phyloP scores from a whole-genome alignment of 2,329 filamentous ascomycete genomes.

The Penicillium psychrosexuale region DNA sequence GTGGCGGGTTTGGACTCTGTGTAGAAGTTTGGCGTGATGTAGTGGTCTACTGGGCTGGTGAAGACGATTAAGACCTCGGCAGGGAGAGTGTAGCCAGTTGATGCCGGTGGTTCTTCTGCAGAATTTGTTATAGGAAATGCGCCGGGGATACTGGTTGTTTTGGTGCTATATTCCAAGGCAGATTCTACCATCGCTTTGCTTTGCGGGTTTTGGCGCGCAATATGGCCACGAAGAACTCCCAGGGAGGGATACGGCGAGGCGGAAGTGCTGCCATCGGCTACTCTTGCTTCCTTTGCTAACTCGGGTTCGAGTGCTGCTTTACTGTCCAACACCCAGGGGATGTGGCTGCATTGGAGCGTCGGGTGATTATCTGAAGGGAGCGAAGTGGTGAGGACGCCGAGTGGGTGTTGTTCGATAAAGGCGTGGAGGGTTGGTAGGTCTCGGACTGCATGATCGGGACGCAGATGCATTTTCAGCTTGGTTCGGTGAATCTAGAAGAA shows the following conservation, averaged over 20 bases:
- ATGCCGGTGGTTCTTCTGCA: not conserved
- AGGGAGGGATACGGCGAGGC: not conserved
- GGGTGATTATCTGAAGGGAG: conserved; percentile 14
- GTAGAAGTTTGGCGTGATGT: conserved; percentile 59
- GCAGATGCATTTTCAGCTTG: conserved; percentile 20
- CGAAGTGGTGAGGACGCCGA: conserved; percentile 20
- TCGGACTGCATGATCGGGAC: conserved; percentile 15
- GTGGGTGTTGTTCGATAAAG: conserved; percentile 20
- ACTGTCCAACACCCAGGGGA: conserved; percentile 19
- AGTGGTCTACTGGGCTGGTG: conserved; percentile 20
- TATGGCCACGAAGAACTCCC: conserved; percentile 16
- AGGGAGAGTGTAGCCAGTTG: not conserved
- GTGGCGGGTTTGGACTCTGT: conserved; percentile 61
- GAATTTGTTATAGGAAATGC: not conserved
- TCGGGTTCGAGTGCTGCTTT: no score
- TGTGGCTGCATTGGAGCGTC: conserved; percentile 20
- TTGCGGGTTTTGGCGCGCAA: conserved; percentile 22
- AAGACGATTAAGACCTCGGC: conserved; percentile 20
- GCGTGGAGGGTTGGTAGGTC: conserved; percentile 18
- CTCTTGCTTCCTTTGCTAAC: not conserved
- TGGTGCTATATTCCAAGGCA: not conserved
- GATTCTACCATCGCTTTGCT: conserved; percentile 18
- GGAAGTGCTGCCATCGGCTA: not conserved
- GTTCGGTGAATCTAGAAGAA: not conserved
- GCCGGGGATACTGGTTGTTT: not conserved